Conservation (phyloP, 805 yeast species). For the Kluyveromyces wickerhamii region DNA sequence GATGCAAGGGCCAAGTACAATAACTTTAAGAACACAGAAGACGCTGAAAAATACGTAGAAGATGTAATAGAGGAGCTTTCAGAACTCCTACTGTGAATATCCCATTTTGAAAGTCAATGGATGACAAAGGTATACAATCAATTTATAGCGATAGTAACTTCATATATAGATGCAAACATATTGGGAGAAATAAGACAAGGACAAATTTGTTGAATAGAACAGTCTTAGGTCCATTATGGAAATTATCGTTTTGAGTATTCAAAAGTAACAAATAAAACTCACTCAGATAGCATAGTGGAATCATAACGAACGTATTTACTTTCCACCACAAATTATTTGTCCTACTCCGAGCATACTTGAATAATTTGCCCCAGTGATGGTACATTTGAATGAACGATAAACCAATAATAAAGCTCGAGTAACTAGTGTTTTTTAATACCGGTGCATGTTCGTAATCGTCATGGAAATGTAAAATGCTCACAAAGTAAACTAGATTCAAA, state of each 20-base stretch:
- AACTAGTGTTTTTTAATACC: constrained; percentile 24
- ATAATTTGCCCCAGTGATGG: constrained; percentile 23
- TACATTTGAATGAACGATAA: constrained; percentile 22
- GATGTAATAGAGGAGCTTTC: constrained; percentile 21
- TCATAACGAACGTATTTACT: constrained; percentile 13
- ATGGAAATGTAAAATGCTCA: constrained; percentile 21
- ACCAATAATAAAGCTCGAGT: constrained; percentile 24
- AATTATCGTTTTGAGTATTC: constrained; percentile 20
- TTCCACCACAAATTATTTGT: constrained; percentile 13
- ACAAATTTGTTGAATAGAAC: constrained; percentile 20
- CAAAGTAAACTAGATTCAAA: constrained; percentile 23
- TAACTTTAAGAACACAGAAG: constrained; percentile 8
- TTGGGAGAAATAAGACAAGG: constrained; percentile 21
- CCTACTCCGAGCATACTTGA: constrained; percentile 12
- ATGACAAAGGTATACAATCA: too few relatives aligned
- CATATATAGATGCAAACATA: constrained; percentile 19
- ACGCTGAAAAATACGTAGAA: constrained; percentile 16
- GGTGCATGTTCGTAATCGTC: constrained; percentile 29
- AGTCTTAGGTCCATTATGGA: constrained; percentile 19
- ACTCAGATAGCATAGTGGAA: constrained; percentile 24
- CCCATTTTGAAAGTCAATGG: too few relatives aligned
- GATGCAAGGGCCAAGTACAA: constrained; percentile 16
- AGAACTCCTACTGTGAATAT: constrained; percentile 5
- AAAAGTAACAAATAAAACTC: constrained; percentile 25
- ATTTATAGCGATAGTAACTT: constrained; percentile 13